phyloP scores from a whole-genome alignment of 805 yeast species.

The Ogataea salicorniae region DNA sequence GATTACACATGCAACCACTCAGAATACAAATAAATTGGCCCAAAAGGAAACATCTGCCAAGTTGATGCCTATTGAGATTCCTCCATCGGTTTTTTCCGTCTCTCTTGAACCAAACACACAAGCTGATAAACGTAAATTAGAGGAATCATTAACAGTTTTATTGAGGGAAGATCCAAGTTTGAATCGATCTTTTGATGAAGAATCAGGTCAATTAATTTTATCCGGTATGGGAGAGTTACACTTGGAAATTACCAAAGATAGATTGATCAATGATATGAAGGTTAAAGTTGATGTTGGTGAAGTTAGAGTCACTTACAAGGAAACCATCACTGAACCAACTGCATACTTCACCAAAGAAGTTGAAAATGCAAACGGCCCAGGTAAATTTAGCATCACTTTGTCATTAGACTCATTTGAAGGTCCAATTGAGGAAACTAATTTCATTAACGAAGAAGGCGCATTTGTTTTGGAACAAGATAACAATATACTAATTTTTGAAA shows the following conservation, averaged over 20 bases:
- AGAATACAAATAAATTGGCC: conserved; percentile 28
- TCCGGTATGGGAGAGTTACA: conserved; percentile 98
- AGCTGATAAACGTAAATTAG: conserved; percentile 74
- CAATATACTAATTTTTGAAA: conserved; percentile 38
- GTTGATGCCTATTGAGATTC: conserved; percentile 73
- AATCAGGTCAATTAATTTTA: conserved; percentile 79
- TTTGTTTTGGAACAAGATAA: conserved; percentile 40
- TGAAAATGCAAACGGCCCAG: conserved; percentile 12
- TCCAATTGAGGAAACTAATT: conserved; percentile 24
- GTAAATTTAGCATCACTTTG: conserved; percentile 22
- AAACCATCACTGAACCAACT: conserved; percentile 39
- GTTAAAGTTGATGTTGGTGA: conserved; percentile 78
- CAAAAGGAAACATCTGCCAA: conserved; percentile 40
- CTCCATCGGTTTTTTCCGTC: conserved; percentile 90
- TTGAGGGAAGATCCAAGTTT: conserved; percentile 91
- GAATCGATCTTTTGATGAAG: conserved; percentile 67
- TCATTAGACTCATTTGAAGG: conserved; percentile 31
- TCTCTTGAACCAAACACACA: conserved; percentile 77
- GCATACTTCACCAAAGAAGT: conserved; percentile 17
- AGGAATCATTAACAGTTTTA: conserved; percentile 58
- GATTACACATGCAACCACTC: conserved; percentile 52
- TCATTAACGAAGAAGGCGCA: conserved; percentile 36
- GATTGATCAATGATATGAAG: conserved; percentile 74
- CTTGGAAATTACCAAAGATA: conserved; percentile 77
- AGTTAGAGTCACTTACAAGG: conserved; percentile 87